Evolutionary conservation across 2,329 filamentous ascomycete species (phyloP), one percentile per base, ranked within the genome.

Genomic region (Neophaeococcomyces mojaviensis): DNA sequence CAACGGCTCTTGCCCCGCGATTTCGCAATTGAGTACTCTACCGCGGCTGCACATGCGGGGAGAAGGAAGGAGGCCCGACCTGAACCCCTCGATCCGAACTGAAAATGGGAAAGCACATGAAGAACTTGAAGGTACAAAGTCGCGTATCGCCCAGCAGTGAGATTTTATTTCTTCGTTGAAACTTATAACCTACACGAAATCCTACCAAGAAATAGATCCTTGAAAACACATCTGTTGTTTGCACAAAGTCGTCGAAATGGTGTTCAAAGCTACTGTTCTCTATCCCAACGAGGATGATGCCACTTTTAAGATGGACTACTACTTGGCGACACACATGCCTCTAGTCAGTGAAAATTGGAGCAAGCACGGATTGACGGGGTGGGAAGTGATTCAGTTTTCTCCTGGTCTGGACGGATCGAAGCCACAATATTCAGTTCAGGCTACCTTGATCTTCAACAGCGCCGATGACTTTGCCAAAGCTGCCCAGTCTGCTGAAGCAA

Each of bases 221-320:
- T n/a, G n/a, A n/a, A n/a, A n/a, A n/a, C n/a, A n/a, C n/a, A n/a
- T n/a, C n/a, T n/a, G n/a, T n/a, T 10, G 22, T 24, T 7, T 31
- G 4, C 30, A 45, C n/a, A 12, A 31, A 31, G 33, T n/a, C 35
- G 26, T 10, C 43, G 32, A 15, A 3, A 46, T 46, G 46, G 16
- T 4, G 9, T 8, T 39, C 19, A 30, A 34, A 39, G 45, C 33
- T 7, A 32, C 44, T 3, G 52, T 56, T 20, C 37, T 68, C 34
- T 76, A 74, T 57, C 68, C 70, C 3, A 57, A 61, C 39, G 65
- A 60, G n/a, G 55, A 59, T 31, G 61, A 59, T 49, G 47, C 55
- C n/a, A 66, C 52, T 9, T 76, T 75, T 61, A 59, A 76, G 60
- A 59, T 72, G 52, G 62, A 71, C 28, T 76, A 75, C 64, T 76